Evolutionary conservation across 73 alveolate species (phyloP).

Genomic region (Paramecium caudatum): DNA sequence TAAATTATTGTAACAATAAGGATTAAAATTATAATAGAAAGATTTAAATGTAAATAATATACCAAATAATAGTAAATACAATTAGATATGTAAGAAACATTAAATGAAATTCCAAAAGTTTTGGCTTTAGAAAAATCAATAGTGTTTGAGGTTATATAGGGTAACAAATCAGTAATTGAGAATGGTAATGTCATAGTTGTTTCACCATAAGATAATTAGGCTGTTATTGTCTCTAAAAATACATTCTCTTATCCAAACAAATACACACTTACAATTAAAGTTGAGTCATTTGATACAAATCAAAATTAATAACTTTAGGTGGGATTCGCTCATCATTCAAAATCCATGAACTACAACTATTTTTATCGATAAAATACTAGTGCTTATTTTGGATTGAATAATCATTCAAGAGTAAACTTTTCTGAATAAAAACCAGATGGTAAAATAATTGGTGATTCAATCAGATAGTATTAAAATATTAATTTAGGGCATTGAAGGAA

Average conservation of each 20-base stretch:
- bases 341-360: slow-evolving; percentile 31
- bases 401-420: not conserved
- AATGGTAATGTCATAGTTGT: not conserved
- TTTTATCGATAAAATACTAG: slow-evolving; percentile 33
- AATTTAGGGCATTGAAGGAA: not conserved
- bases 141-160: not conserved
- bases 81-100: slow-evolving; percentile 25
- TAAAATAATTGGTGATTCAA: slow-evolving; percentile 24
- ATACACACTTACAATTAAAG: not conserved
- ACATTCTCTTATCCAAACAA: slow-evolving; percentile 33
- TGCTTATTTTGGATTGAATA: slow-evolving; percentile 48
- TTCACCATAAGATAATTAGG: slow-evolving; percentile 3
- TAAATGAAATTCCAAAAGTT: slow-evolving; percentile 24
- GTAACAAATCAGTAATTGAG: not conserved
- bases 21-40: not conserved
- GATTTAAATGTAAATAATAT: not conserved
- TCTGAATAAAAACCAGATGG: slow-evolving; percentile 47
- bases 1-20: slow-evolving; percentile 14
- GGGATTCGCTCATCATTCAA: slow-evolving; percentile 59
- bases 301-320: not conserved
- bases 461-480: not conserved
- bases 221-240: slow-evolving; percentile 5
- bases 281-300: slow-evolving; percentile 20
- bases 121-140: slow-evolving; percentile 21
- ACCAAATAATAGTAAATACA: not conserved